A percentile compares a stretch with the other conserved stretches of the same genome.
These are phyloP conservation scores for Phaeosphaeriaceae sp. DNA, from an alignment of 2,329 filamentous ascomycete genomes.

Conservation along the genomic window DNA sequence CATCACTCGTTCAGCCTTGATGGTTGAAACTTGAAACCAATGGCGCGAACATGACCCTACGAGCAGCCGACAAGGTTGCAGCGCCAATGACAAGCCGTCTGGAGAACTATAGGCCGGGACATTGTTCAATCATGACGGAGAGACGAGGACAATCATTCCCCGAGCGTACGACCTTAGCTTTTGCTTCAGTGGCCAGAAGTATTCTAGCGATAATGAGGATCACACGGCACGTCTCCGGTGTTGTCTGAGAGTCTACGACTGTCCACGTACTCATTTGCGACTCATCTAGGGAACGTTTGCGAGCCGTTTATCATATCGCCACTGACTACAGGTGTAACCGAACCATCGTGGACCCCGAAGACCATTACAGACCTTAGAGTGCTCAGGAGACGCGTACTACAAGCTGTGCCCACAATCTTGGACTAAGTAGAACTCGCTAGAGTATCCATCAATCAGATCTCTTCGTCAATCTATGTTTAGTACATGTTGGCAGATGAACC, in stretches of 20 bases:
- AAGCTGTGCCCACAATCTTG: constrained; percentile 3
- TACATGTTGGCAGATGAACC: not conserved
- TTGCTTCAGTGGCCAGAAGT: not conserved
- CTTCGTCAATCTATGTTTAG: constrained; percentile 14
- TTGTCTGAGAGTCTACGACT: not conserved
- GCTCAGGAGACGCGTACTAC: constrained; percentile 20
- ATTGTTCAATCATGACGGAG: not conserved
- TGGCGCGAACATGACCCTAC: constrained; percentile 1
- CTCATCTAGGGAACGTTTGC: constrained; percentile 6
- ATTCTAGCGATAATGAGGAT: not conserved
- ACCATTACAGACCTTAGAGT: constrained; percentile 2
- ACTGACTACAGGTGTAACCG: constrained; percentile 12
- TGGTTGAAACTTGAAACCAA: constrained; percentile 22
- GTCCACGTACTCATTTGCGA: not conserved
- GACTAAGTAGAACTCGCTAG: not conserved
- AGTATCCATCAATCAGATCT: constrained; percentile 8
- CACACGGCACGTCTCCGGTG: not conserved
- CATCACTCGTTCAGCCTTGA: constrained; percentile 13
- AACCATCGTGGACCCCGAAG: constrained; percentile 16
- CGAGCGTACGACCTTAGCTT: not conserved
- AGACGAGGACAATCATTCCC: not conserved
- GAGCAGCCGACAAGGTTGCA: not conserved
- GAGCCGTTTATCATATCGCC: constrained; percentile 5
- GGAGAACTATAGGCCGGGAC: not conserved
- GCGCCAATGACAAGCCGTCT: not conserved